phyloP scores from a whole-genome alignment of 1,284 basidiomycete species.

The Trichosporon ovoides region DNA sequence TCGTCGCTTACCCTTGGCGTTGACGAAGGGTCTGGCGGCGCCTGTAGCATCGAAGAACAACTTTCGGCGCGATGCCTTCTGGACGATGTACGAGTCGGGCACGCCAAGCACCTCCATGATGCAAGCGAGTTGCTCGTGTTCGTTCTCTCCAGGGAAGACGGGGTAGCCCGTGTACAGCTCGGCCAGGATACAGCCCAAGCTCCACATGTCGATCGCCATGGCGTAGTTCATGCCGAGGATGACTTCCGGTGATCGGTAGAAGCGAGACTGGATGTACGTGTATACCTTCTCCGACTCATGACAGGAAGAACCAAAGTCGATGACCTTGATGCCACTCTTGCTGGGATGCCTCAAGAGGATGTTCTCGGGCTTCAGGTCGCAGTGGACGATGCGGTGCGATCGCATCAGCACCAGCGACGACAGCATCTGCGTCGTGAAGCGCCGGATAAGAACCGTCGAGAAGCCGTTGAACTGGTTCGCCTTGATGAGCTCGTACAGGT shows the following conservation, averaged over 20 bases:
- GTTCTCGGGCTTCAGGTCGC: conserved; percentile 99
- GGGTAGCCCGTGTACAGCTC: conserved; percentile 99
- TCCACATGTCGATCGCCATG: conserved; percentile 96
- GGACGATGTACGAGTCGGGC: conserved; percentile 90
- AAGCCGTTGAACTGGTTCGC: conserved; percentile 98
- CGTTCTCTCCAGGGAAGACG: conserved; percentile 98
- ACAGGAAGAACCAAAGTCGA: conserved; percentile 98
- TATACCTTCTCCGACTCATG: conserved; percentile 99
- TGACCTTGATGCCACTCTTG: conserved; percentile 95
- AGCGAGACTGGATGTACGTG: conserved; percentile 98
- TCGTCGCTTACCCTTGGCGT: conserved; percentile 90
- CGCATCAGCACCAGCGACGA: conserved; percentile 86
- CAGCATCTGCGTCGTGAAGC: conserved; percentile 95
- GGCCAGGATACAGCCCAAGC: conserved; percentile 92
- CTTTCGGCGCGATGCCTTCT: conserved; percentile 87
- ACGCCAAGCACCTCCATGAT: conserved; percentile 99
- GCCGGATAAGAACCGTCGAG: conserved; percentile 85
- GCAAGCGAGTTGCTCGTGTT: conserved; percentile 96
- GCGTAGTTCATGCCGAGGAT: conserved; percentile 94
- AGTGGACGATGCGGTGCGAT: conserved; percentile 97
- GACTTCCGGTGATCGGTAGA: conserved; percentile 97
- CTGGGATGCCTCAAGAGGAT: conserved; percentile 89
- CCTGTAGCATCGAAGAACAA: conserved; percentile 96
- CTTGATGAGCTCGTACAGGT: conserved; percentile 98
- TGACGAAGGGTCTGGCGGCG: conserved; percentile 84